phyloP scores from a whole-genome alignment of 2,329 filamentous ascomycete genomes.

The Fonsecaea monophora region DNA sequence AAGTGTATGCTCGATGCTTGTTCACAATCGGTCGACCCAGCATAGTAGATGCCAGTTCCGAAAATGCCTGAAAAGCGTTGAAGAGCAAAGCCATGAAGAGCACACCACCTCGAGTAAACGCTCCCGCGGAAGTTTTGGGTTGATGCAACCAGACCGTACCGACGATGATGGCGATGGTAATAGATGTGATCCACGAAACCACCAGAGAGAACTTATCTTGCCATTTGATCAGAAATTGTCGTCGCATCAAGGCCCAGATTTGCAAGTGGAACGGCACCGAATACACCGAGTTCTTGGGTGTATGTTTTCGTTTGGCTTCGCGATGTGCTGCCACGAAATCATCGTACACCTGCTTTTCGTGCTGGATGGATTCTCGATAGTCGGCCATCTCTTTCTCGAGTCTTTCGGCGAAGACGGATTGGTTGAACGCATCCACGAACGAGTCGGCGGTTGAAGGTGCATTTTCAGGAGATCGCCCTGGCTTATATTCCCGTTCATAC shows the following conservation, averaged over 20 bases:
- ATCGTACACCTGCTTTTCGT: constrained; percentile 71
- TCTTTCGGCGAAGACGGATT: constrained; percentile 64
- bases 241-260: constrained; percentile 80
- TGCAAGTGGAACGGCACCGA: constrained; percentile 82
- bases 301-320: constrained; percentile 78
- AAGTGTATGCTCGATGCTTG: constrained; percentile 83
- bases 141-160: constrained; percentile 80
- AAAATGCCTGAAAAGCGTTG: constrained; percentile 86
- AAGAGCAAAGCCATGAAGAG: constrained; percentile 81
- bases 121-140: constrained; percentile 67
- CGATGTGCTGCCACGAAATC: constrained; percentile 78
- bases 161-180: constrained; percentile 77
- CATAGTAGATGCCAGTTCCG: constrained; percentile 78
- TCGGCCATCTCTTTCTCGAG: constrained; percentile 70
- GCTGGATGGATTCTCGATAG: constrained; percentile 70
- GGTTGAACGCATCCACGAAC: constrained; percentile 72
- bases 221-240: constrained; percentile 84
- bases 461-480: constrained; percentile 69
- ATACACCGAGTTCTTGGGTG: constrained; percentile 76
- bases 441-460: constrained; percentile 72
- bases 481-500: constrained; percentile 79
- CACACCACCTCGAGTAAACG: constrained; percentile 81
- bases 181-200: constrained; percentile 73
- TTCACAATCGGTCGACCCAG: constrained; percentile 77
- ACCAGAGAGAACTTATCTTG: constrained; percentile 80